Evolutionary conservation across 2,329 filamentous ascomycete genomes (phyloP).

Genomic region (Leptosphaerulina australis): DNA sequence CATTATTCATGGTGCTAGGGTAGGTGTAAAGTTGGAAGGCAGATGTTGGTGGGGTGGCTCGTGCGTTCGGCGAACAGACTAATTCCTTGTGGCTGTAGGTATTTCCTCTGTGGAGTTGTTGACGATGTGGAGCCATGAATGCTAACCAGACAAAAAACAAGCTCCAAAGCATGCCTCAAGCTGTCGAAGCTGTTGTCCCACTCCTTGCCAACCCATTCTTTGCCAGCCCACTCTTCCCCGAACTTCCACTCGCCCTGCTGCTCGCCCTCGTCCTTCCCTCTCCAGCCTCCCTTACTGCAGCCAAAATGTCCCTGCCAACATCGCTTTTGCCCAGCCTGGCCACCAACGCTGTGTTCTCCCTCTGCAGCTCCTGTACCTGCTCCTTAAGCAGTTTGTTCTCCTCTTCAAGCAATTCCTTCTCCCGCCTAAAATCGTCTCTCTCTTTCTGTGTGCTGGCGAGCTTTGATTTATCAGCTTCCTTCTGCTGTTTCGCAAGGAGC

Average conservation of each 20-base stretch:
- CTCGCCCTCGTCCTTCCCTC: conserved; percentile 33
- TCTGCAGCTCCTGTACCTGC: conserved; percentile 62
- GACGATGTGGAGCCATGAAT: neutral
- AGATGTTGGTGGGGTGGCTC: too few relatives aligned
- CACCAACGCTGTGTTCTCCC: conserved; percentile 62
- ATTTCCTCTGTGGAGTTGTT: too few relatives aligned
- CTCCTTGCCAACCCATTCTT: conserved; percentile 25
- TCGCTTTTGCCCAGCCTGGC: conserved; percentile 52
- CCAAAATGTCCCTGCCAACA: conserved; percentile 40
- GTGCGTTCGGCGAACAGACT: too few relatives aligned
- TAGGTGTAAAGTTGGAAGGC: too few relatives aligned
- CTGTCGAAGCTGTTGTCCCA: conserved; percentile 14
- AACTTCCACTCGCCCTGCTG: conserved; percentile 34
- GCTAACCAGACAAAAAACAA: neutral
- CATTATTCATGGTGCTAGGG: too few relatives aligned
- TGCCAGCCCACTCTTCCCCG: conserved; percentile 28
- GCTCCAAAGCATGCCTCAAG: conserved; percentile 7
- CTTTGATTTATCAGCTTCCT: conserved; percentile 63
- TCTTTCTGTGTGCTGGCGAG: conserved; percentile 56
- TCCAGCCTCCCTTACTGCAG: conserved; percentile 35
- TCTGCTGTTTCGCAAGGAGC: conserved; percentile 66
- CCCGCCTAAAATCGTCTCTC: conserved; percentile 53
- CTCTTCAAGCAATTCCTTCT: conserved; percentile 54
- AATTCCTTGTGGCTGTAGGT: too few relatives aligned
- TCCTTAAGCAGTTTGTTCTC: conserved; percentile 59